Evolutionary conservation across 768 basidiomycete genomes (phyloP), one percentile per base, ranked within the genome.

Genomic region (Sporobolomyces roseus): DNA sequence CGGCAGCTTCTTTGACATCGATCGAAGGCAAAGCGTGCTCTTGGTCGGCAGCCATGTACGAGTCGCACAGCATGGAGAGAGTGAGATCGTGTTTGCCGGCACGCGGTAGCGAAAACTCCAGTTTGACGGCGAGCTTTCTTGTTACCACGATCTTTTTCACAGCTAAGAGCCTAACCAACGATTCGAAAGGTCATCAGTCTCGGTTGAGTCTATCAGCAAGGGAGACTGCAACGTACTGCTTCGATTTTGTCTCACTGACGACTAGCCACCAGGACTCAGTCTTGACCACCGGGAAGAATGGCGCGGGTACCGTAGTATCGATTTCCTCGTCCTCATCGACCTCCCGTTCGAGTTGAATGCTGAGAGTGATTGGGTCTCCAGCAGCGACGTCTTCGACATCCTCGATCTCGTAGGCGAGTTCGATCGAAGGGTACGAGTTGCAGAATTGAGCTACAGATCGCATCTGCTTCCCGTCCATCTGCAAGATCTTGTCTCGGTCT

Each of bases 191-290:
- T 23, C 45, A 7, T 6, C 45, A 46, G 6, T 7, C 12, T 6
- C 23, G 23, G 12, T 6, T 23, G 16, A 99, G 81, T 74, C 93
- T 41, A 29, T 33, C 7, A 3, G 21, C 35, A 13, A 14, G 35
- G 48, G 21, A 7, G 30, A 60, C 17, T 17, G n/a, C 5, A n/a
- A 29, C 58, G 14, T 23, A 60, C 58, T 60, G 58, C 45, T 65
- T 60, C 58, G 58, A 60, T 3, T 43, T 63, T 4, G 75, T 63
- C 54, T 93, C 89, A 21, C 92, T 92, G 17, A 96, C 83, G 52
- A 97, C 93, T 45, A 97, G 83, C 93, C 93, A 98, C 94, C 93
- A 98, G 75, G 92, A 93, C 64, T 89, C 86, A 79, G 91, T 85
- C 82, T 97, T 97, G 79, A 87, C 88, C 61, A 80, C 82, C 0